Conservation (phyloP, 169 alveolate species). For the Cryptosporidium felis region DNA sequence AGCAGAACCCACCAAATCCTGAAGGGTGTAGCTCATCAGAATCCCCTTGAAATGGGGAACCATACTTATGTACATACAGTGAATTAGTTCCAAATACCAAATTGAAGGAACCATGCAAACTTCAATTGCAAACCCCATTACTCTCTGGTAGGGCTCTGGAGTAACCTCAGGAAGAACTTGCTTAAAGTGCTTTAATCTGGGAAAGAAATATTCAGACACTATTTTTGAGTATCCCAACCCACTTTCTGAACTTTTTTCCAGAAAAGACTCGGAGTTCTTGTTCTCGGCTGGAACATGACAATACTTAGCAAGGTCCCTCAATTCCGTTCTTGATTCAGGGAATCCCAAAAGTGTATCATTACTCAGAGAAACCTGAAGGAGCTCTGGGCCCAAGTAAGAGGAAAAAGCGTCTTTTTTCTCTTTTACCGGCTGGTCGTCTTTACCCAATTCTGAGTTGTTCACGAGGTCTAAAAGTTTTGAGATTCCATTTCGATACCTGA, state of each 20-base stretch:
- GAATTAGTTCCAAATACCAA: conserved; percentile 3
- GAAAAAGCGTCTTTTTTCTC: background rate
- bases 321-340: background rate
- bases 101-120: background rate
- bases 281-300: background rate
- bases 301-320: background rate
- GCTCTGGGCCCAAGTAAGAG: background rate
- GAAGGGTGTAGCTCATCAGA: conserved; percentile 5
- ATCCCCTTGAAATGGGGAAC: background rate
- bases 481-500: background rate
- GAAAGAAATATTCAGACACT: background rate
- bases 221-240: background rate
- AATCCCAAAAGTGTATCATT: background rate
- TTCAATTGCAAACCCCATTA: conserved; percentile 41
- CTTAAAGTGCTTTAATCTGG: background rate
- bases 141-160: conserved; percentile 34
- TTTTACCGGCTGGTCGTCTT: background rate
- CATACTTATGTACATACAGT: background rate
- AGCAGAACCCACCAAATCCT: conserved; percentile 1
- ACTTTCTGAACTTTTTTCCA: background rate
- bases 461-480: background rate
- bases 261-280: background rate
- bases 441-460: background rate
- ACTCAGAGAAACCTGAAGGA: background rate
- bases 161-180: background rate